Percentiles rank a stretch among this genome's conserved stretches.
Conservation (phyloP, 345 rosid genomes). For the Ailanthus altissimus region DNA sequence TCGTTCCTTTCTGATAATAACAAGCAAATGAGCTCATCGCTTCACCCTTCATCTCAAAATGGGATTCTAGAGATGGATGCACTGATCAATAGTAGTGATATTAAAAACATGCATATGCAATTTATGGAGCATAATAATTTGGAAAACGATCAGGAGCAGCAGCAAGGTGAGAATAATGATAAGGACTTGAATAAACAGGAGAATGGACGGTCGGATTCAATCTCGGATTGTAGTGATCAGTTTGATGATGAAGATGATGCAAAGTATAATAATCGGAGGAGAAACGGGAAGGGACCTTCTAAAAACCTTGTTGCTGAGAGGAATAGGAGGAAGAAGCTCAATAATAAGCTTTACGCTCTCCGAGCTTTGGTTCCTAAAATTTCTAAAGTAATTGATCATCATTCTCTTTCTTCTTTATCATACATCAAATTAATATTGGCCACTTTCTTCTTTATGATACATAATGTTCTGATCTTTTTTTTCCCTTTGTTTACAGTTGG, state of each 20-base stretch:
- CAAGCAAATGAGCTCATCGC: no score
- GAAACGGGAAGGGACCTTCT: conserved; percentile 56
- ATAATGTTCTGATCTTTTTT: not conserved
- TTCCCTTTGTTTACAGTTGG: conserved; percentile 47
- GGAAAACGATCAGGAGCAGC: conserved; percentile 31
- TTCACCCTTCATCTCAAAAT: conserved; percentile 4
- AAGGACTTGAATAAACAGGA: conserved; percentile 32
- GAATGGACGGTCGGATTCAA: conserved; percentile 53
- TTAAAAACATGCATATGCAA: conserved; percentile 26
- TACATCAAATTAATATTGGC: not conserved
- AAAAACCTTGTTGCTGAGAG: conserved; percentile 92
- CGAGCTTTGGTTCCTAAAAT: conserved; percentile 83
- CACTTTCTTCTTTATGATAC: not conserved
- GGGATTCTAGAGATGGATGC: conserved; percentile 41
- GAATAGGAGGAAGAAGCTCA: conserved; percentile 87
- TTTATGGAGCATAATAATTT: conserved; percentile 38
- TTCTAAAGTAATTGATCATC: conserved; percentile 49
- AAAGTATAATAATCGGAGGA: conserved; percentile 37
- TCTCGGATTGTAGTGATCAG: conserved; percentile 79
- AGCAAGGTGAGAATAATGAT: conserved; percentile 30
- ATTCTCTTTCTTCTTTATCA: not conserved
- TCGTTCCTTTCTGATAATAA: no score
- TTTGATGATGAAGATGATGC: conserved; percentile 68
- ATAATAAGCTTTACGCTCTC: conserved; percentile 79
- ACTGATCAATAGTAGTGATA: conserved; percentile 12